Evolutionary conservation across 129 eudicot genomes (phyloP).

Genomic region (Tanacetum coccineum): DNA sequence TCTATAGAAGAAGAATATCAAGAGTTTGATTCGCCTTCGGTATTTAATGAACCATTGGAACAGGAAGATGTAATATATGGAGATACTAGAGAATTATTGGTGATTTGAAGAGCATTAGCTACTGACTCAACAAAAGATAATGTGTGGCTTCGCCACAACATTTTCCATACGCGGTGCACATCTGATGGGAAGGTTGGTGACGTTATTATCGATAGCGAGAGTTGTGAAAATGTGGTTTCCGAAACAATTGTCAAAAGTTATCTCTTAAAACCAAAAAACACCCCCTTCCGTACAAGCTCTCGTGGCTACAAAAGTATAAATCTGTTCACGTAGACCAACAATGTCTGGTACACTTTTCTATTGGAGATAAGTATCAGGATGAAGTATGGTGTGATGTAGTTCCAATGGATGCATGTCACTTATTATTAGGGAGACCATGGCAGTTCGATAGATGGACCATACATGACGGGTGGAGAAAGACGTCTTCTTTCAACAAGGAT

Average conservation of each 20-base stretch:
- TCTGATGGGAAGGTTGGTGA: slow-evolving; percentile 10
- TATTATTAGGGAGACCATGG: neutral
- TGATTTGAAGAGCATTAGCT: neutral
- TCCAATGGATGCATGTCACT: neutral
- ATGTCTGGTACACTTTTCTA: neutral
- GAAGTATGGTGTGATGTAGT: neutral
- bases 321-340: neutral
- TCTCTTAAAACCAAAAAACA: slow-evolving; percentile 2
- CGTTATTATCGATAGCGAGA: neutral
- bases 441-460: neutral
- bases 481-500: neutral
- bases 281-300: neutral
- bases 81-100: neutral
- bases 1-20: neutral
- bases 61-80: neutral
- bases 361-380: neutral
- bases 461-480: neutral
- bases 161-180: neutral
- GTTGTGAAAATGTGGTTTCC: neutral
- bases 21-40: no score
- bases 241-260: neutral
- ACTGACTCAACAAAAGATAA: neutral
- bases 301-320: slow-evolving; percentile 1
- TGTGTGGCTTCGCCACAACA: neutral
- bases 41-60: no score